Percentiles rank a stretch among this genome's conserved stretches.
Evolutionary conservation across 2,329 filamentous ascomycete species (phyloP).

Genomic region (Aspergillus texensis): DNA sequence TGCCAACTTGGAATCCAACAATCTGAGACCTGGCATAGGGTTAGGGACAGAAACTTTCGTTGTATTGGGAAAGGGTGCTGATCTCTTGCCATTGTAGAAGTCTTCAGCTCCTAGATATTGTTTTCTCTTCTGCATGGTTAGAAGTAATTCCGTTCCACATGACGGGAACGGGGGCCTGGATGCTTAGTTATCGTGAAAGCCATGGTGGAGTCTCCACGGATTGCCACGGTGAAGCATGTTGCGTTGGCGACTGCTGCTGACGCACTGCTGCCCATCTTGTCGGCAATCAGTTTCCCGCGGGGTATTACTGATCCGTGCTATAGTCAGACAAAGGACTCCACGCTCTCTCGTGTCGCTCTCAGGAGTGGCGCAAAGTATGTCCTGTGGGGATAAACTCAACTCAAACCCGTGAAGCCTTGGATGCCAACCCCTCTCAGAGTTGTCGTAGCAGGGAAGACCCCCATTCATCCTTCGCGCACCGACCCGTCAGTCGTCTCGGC

Average conservation of each 20-base stretch:
- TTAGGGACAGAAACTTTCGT: background rate
- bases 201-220: background rate
- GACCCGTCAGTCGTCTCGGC: background rate
- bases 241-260: background rate
- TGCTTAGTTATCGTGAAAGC: background rate
- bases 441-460: background rate
- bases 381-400: background rate
- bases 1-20: conserved; percentile 7
- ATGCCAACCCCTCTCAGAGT: background rate
- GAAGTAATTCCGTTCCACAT: background rate
- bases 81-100: conserved; percentile 7
- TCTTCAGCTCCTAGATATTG: conserved; percentile 7
- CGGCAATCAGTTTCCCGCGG: background rate
- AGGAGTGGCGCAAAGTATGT: background rate
- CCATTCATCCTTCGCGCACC: background rate
- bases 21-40: background rate
- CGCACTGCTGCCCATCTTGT: conserved; percentile 1
- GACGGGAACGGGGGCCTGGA: background rate
- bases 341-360: background rate
- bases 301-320: conserved; percentile 1
- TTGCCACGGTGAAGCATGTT: background rate
- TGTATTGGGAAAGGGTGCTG: background rate
- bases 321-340: background rate
- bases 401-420: background rate
- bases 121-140: conserved; percentile 5